These are phyloP conservation scores for Exophiala dermatitidis DNA, from an alignment of 2,329 filamentous ascomycete genomes.

Conservation along the genomic window DNA sequence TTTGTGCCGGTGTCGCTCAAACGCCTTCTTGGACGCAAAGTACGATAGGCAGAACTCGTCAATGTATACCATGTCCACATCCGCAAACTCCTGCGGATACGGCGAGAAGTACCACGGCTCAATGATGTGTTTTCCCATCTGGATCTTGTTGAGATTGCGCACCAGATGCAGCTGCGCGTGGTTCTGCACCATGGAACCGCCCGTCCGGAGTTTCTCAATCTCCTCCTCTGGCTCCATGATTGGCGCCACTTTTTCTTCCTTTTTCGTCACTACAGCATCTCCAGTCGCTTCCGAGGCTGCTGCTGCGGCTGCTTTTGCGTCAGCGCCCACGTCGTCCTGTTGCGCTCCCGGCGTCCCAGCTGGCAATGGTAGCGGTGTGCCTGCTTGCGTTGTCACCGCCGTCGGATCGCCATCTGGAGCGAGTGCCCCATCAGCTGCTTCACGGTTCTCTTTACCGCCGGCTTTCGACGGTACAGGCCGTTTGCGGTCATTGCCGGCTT, in stretches of 20 bases:
- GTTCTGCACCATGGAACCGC: constrained; percentile 97
- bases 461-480: constrained; percentile 47
- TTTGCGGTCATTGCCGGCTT: constrained; percentile 40
- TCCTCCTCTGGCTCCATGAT: constrained; percentile 49
- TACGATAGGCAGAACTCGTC: constrained; percentile 96
- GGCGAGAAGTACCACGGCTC: constrained; percentile 99
- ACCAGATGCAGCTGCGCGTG: constrained; percentile 94
- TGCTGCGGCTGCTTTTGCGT: not conserved
- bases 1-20: constrained; percentile 78
- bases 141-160: constrained; percentile 85
- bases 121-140: constrained; percentile 86
- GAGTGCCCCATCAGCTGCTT: constrained; percentile 37
- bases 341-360: constrained; percentile 4
- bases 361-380: constrained; percentile 33
- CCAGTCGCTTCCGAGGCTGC: constrained; percentile 27
- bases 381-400: constrained; percentile 32
- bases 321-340: constrained; percentile 26
- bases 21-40: constrained; percentile 74
- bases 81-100: constrained; percentile 81
- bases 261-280: constrained; percentile 38
- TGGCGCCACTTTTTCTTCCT: constrained; percentile 30
- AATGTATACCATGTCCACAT: constrained; percentile 86
- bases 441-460: constrained; percentile 55
- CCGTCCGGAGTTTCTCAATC: constrained; percentile 89
- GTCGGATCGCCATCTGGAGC: constrained; percentile 19